These are phyloP conservation scores for Colletotrichum liaoningense DNA, from an alignment of 2,329 filamentous ascomycete species.

Conservation along the genomic window DNA sequence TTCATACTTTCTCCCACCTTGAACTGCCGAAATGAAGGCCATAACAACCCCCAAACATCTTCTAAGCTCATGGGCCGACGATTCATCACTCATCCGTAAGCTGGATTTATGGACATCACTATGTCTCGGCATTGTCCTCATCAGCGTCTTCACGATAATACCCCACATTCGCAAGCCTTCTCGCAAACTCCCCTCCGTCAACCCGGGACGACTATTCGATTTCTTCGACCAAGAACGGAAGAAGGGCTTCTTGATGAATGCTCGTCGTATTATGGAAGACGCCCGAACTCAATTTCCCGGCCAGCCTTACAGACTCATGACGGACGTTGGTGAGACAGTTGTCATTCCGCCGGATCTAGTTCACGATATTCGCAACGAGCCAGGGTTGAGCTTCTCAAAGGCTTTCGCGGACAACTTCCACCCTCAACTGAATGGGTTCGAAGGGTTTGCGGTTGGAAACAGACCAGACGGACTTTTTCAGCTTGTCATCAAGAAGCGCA, in stretches of 20 bases:
- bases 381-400: slow-evolving; percentile 34
- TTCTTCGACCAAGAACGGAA: neutral
- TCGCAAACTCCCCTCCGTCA: slow-evolving; percentile 22
- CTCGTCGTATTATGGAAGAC: neutral
- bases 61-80: neutral
- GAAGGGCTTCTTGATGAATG: slow-evolving; percentile 1
- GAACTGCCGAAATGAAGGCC: neutral
- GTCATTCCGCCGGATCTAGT: slow-evolving; percentile 36
- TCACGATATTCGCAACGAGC: slow-evolving; percentile 40
- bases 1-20: neutral
- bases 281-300: slow-evolving; percentile 11
- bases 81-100: neutral
- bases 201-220: neutral
- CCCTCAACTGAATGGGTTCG: slow-evolving; percentile 34
- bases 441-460: slow-evolving; percentile 12
- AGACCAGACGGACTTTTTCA: slow-evolving; percentile 28
- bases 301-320: slow-evolving; percentile 35
- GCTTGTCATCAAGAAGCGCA: slow-evolving; percentile 34
- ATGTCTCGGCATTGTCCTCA: slow-evolving; percentile 3
- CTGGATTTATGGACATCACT: slow-evolving; percentile 9
- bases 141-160: neutral
- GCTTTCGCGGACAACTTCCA: slow-evolving; percentile 30
- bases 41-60: neutral
- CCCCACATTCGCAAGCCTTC: slow-evolving; percentile 17
- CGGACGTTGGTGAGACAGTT: slow-evolving; percentile 37